Base-by-base conservation (phyloP, 306 rosid species). In the Gynostemma pentaphyllum region DNA sequence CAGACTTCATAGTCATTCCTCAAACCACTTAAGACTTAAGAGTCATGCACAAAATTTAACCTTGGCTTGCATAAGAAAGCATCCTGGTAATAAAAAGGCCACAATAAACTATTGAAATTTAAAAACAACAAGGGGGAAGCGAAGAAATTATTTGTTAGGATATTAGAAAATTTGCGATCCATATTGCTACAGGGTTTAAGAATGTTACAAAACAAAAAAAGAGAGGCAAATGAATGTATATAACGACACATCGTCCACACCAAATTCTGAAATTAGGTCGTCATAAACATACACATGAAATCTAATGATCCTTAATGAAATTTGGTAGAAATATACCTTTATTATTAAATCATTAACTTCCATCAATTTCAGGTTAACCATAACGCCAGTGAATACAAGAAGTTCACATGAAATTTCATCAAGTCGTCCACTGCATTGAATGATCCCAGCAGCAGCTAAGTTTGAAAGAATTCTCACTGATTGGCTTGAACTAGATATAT, bases 381-480 rank as follows among this genome's bases (percentile, higher is more conserved):
- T 48, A 63, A 79, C 47, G 70, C 79, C 83, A 54, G 64, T 78
- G 74, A 86, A 92, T 36, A 71, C 77, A 62, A 92, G 88, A 70
- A 92, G 83, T 49, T 86, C 90, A 4, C 69, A 76, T 77, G 79
- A 76, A 64, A 92, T 68, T 71, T 82, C 96, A 73, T 92, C 95
- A 47, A 74, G 62, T 62, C 45, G 70, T 23, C 79, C 87, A 68
- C 71, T 74, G 65, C 94, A 81, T 79, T 66, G 71, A 67, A 92
- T 71, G 50, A 80, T 90, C 46, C 88, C 84, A 21, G 94, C 87
- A 26, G 90, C 95, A 61, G 82, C 85, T 71, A 92, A 79, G 62
- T 92, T 92, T 64, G 87, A 88, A 66, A 92, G 90, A 70, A 92
- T 86, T 77, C 87, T 79, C 62, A 92, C 56, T 23, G 96, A 84